Conservation (phyloP, 1,284 basidiomycete genomes). For the Sphagnurus paluster region DNA sequence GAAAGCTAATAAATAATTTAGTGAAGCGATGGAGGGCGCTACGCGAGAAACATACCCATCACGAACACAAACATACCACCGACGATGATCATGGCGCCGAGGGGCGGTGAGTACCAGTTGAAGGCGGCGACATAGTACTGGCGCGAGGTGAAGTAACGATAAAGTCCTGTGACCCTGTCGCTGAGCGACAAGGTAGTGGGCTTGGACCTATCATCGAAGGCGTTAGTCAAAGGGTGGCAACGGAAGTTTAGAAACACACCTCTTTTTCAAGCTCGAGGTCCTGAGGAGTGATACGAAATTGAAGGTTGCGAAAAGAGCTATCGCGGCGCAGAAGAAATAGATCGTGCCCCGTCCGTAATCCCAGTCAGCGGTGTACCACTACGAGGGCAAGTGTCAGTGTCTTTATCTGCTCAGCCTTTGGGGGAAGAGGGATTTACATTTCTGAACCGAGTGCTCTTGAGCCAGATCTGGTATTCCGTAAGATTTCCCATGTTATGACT, state of each 20-base stretch:
- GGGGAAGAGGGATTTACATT: constrained; percentile 7
- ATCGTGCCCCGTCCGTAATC: constrained; percentile 32
- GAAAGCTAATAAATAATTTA: constrained; percentile 21
- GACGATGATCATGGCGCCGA: constrained; percentile 30
- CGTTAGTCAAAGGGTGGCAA: too few species aligned
- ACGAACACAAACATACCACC: constrained; percentile 31
- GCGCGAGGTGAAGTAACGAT: constrained; percentile 24
- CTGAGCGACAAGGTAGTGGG: background rate
- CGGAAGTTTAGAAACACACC: background rate
- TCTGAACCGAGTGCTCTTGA: constrained; percentile 18
- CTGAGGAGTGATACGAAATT: constrained; percentile 9
- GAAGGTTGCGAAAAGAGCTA: constrained; percentile 14
- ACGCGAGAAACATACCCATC: constrained; percentile 22
- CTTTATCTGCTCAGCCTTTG: background rate
- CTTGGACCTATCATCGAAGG: background rate
- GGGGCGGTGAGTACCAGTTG: constrained; percentile 33
- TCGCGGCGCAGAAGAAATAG: constrained; percentile 31
- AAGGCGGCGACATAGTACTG: constrained; percentile 25
- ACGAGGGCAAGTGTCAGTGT: background rate
- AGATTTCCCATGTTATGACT: constrained; percentile 20
- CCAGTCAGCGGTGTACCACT: constrained; percentile 32
- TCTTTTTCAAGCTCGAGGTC: background rate
- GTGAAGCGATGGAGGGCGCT: background rate
- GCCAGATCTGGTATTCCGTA: constrained; percentile 21
- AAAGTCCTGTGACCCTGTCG: constrained; percentile 22